A percentile compares a stretch with the other conserved stretches of the same genome.
Evolutionary conservation across 371 early-diverging fungal genomes (phyloP).

Genomic region (Syncephalastrum sp.): DNA sequence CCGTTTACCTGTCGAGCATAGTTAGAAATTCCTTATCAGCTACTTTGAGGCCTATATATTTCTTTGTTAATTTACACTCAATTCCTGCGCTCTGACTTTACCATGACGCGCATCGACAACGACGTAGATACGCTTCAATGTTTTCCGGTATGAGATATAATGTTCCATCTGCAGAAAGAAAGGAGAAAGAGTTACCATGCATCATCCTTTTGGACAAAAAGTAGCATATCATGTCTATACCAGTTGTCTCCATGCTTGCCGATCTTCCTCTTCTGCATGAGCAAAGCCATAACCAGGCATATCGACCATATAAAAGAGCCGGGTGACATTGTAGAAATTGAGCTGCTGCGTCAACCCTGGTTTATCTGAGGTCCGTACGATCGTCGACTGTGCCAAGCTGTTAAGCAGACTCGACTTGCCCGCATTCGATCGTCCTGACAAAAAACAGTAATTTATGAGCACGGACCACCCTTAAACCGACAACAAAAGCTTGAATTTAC

Average conservation of each 20-base stretch:
- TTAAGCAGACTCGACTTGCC: constrained; percentile 81
- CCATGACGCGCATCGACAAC: constrained; percentile 84
- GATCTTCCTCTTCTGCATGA: constrained; percentile 67
- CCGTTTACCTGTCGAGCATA: constrained; percentile 51
- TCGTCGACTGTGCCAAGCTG: constrained; percentile 59
- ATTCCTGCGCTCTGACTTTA: constrained; percentile 3
- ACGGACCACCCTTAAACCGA: neutral
- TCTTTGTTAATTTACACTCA: neutral
- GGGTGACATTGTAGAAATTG: constrained; percentile 72
- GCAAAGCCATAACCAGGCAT: constrained; percentile 93
- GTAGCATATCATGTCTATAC: constrained; percentile 31
- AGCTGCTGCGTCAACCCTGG: constrained; percentile 83
- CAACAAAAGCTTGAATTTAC: constrained; percentile 17
- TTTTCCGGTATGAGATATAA: constrained; percentile 60
- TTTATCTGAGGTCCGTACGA: constrained; percentile 66
- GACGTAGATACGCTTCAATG: constrained; percentile 66
- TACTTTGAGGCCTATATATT: constrained; percentile 48
- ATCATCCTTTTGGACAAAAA: neutral
- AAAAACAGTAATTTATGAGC: neutral
- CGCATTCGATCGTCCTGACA: constrained; percentile 72
- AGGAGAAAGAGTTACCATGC: neutral
- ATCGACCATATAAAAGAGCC: constrained; percentile 70
- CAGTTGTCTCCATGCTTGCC: constrained; percentile 61
- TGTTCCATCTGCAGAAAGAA: constrained; percentile 57
- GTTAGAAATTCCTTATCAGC: constrained; percentile 61